Percentiles rank a stretch among this genome's conserved stretches.
Evolutionary conservation across 768 basidiomycete genomes (phyloP).

Genomic region (Tricholoma sp.): DNA sequence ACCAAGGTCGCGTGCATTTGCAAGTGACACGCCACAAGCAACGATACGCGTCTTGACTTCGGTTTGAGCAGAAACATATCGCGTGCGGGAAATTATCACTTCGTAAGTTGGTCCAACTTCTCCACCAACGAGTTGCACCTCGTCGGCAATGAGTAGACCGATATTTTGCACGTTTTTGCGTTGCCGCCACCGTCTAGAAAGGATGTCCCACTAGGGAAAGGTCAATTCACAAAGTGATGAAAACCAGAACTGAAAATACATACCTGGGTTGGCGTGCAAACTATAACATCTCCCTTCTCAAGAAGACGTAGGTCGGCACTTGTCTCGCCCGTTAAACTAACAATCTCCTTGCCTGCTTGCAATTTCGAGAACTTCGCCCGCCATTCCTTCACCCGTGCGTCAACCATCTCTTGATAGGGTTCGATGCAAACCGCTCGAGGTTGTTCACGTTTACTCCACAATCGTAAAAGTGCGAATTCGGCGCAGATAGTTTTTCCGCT

Average conservation of each 20-base stretch:
- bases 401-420: constrained; percentile 98
- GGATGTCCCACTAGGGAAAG: constrained; percentile 77
- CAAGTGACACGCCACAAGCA: constrained; percentile 90
- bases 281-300: constrained; percentile 88
- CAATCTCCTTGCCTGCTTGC: constrained; percentile 91
- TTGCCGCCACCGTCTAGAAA: constrained; percentile 94
- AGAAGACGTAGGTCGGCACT: constrained; percentile 86
- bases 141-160: constrained; percentile 90
- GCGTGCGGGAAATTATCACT: constrained; percentile 92
- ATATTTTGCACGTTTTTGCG: constrained; percentile 95
- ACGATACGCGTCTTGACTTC: constrained; percentile 92
- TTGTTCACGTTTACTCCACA: constrained; percentile 87
- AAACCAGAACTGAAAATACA: constrained; percentile 18
- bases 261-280: constrained; percentile 91
- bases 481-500: constrained; percentile 98
- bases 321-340: constrained; percentile 91
- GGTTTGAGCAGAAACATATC: constrained; percentile 93
- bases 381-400: constrained; percentile 88
- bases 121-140: constrained; percentile 91
- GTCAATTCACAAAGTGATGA: not conserved
- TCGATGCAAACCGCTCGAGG: constrained; percentile 90
- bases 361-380: constrained; percentile 71
- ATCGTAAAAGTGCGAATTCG: constrained; percentile 89
- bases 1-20: constrained; percentile 92
- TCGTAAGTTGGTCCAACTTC: constrained; percentile 97